Base-by-base conservation (phyloP, 495 filamentous ascomycete species). In the Xylaria cubensis region DNA sequence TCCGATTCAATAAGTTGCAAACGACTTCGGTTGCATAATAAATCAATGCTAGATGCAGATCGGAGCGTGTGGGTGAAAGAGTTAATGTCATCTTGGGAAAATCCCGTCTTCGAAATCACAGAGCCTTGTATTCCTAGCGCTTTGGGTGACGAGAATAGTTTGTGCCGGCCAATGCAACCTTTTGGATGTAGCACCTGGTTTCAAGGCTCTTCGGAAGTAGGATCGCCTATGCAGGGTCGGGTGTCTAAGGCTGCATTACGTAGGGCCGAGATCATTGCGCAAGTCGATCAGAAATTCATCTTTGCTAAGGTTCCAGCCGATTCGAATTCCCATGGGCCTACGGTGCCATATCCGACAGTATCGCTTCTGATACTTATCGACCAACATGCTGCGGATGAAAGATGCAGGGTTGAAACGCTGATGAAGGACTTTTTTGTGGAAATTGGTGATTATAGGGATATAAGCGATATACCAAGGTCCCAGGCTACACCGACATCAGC, bases 361-460 rank as follows among this genome's bases (percentile, higher is more conserved):
- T 74, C 83, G 0, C 68, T 88, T 13, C 83, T 99, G 1, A 87
- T 97, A 0, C 84, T 98, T 12, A 87, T 99, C 56, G 96, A 99
- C 78, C 96, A 99, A 75, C 96, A 99, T 78, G 96, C 96, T 12
- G 96, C 95, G 1, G 94, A 97, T 80, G 96, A 99, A 80, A 87
- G 96, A 24, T 91, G 92, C 75, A 88, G 91, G 7, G 88, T 98
- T 9, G 96, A 99, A 80, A 77, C 77, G 0, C 84, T 99, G 46
- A 81, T 88, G 78, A 67, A 70, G 8, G 59, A 70, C 8, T 88
- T 87, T 63, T 84, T 85, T 58, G 44, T 58, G 50, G 46, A 44
- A 24, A 41, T 39, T 9, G 53, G 70, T 21, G 55, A 67, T n/a
- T 1, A 19, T 32, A 17, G 34, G 26, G 26, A 50, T 61, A 58